A percentile compares a stretch with the other conserved stretches of the same genome.
Conservation (phyloP, 768 basidiomycete genomes). For the Asterophora lycoperdoides region DNA sequence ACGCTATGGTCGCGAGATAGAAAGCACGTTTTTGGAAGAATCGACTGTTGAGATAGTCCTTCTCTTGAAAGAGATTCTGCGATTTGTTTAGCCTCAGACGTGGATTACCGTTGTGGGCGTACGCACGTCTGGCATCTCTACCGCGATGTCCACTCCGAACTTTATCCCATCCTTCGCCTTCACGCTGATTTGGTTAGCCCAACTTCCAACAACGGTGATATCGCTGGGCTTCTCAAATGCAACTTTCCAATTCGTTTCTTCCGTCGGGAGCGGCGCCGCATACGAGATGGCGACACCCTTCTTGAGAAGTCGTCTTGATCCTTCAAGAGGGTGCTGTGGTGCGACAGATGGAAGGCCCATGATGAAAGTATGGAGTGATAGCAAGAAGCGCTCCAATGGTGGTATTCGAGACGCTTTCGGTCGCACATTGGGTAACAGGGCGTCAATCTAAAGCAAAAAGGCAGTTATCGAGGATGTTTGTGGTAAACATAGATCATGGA, state of each 20-base stretch:
- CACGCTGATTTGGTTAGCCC: conserved; percentile 74
- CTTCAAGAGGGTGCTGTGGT: conserved; percentile 64
- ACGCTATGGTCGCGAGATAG: conserved; percentile 79
- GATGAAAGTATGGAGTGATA: conserved; percentile 63
- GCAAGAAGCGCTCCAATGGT: conserved; percentile 66
- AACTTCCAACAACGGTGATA: conserved; percentile 79
- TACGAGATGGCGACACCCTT: conserved; percentile 64
- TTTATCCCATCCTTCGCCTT: conserved; percentile 61
- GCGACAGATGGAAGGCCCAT: conserved; percentile 51
- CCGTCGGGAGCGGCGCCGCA: conserved; percentile 61
- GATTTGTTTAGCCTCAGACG: conserved; percentile 12
- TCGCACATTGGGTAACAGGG: conserved; percentile 69
- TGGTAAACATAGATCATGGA: background rate
- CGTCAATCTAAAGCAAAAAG: conserved; percentile 56
- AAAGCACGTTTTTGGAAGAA: conserved; percentile 92
- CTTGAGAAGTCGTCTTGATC: conserved; percentile 49
- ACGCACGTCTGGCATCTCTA: conserved; percentile 84
- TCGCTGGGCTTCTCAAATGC: conserved; percentile 75
- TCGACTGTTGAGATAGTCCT: conserved; percentile 85
- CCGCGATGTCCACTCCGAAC: conserved; percentile 74
- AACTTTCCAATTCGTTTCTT: conserved; percentile 87
- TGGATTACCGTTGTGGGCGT: background rate
- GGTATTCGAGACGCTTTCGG: conserved; percentile 55
- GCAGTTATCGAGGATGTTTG: background rate
- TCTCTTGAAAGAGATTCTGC: conserved; percentile 86